phyloP scores from a whole-genome alignment of 2,329 filamentous ascomycete genomes.

The Fusarium veterinarium region DNA sequence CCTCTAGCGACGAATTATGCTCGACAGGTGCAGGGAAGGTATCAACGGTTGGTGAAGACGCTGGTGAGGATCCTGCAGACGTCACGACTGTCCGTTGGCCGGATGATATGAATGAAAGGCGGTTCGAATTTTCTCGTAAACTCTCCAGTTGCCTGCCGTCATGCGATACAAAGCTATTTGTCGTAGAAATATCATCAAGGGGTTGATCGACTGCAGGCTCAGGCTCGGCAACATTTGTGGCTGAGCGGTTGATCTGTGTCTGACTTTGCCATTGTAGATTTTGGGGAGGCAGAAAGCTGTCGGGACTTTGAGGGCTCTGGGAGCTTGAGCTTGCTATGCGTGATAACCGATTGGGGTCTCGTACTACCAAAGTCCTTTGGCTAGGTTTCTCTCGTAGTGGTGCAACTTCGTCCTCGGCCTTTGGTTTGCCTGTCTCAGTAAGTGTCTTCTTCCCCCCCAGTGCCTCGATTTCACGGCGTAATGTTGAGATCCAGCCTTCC shows the following conservation, averaged over 20 bases:
- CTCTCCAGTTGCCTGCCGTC: slow-evolving; percentile 69
- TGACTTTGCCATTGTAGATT: slow-evolving; percentile 28
- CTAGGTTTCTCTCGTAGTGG: slow-evolving; percentile 55
- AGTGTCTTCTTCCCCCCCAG: slow-evolving; percentile 74
- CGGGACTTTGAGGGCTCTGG: slow-evolving; percentile 21
- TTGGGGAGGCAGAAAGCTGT: slow-evolving; percentile 27
- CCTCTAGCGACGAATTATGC: slow-evolving; percentile 33
- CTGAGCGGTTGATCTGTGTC: slow-evolving; percentile 18
- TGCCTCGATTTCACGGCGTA: slow-evolving; percentile 77
- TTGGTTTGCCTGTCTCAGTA: slow-evolving; percentile 68
- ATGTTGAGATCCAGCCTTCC: slow-evolving; percentile 77
- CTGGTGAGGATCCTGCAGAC: slow-evolving; percentile 65
- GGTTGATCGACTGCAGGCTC: slow-evolving; percentile 54
- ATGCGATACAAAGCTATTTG: slow-evolving; percentile 67
- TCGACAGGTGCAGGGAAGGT: slow-evolving; percentile 54
- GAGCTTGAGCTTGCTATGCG: slow-evolving; percentile 39
- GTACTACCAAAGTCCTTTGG: slow-evolving; percentile 60
- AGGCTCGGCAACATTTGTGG: slow-evolving; percentile 31
- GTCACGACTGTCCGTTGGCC: slow-evolving; percentile 70
- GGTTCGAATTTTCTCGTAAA: slow-evolving; percentile 66
- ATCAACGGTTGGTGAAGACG: slow-evolving; percentile 66
- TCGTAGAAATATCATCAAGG: slow-evolving; percentile 66
- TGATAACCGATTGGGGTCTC: slow-evolving; percentile 61
- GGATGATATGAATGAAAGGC: slow-evolving; percentile 70
- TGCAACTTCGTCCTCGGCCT: slow-evolving; percentile 52